These are phyloP conservation scores for Globisporangium takayamanum DNA, from an alignment of 352 stramenopile genomes.

Conservation along the genomic window DNA sequence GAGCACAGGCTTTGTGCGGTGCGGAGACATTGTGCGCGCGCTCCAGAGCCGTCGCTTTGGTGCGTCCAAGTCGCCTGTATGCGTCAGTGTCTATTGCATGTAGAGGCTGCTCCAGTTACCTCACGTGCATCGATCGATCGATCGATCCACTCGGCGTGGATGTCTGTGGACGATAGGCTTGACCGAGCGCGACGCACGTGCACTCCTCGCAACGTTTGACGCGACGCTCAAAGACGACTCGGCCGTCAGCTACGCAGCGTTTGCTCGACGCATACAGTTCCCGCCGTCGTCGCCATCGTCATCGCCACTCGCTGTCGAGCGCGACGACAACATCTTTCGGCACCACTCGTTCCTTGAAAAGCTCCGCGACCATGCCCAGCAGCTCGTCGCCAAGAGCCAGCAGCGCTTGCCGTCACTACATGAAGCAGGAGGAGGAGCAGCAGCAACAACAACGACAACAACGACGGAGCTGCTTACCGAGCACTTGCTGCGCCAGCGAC, in stretches of 20 bases:
- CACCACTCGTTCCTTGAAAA: slow-evolving; percentile 46
- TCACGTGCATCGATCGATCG: background rate
- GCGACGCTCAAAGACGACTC: slow-evolving; percentile 15
- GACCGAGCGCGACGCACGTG: slow-evolving; percentile 21
- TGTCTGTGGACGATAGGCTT: slow-evolving; percentile 13
- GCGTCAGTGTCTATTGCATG: background rate
- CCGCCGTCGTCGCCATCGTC: background rate
- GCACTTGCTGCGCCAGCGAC: too few relatives aligned
- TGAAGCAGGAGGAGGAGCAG: background rate
- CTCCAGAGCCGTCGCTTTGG: slow-evolving; percentile 31
- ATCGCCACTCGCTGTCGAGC: slow-evolving; percentile 4
- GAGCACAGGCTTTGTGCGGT: slow-evolving; percentile 30
- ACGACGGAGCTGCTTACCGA: too few relatives aligned
- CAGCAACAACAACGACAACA: background rate
- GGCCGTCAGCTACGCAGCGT: slow-evolving; percentile 33
- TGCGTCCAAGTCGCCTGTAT: background rate
- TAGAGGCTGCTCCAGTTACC: background rate
- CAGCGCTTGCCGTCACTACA: background rate
- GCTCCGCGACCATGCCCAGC: slow-evolving; percentile 31
- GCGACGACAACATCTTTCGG: slow-evolving; percentile 33
- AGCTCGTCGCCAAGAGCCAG: slow-evolving; percentile 14
- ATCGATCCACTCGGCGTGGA: background rate
- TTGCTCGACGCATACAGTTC: slow-evolving; percentile 33
- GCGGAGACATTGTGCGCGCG: slow-evolving; percentile 22
- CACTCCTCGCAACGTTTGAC: slow-evolving; percentile 31